phyloP scores from a whole-genome alignment of 2,329 filamentous ascomycete genomes.

The Sporothrix schenckii region DNA sequence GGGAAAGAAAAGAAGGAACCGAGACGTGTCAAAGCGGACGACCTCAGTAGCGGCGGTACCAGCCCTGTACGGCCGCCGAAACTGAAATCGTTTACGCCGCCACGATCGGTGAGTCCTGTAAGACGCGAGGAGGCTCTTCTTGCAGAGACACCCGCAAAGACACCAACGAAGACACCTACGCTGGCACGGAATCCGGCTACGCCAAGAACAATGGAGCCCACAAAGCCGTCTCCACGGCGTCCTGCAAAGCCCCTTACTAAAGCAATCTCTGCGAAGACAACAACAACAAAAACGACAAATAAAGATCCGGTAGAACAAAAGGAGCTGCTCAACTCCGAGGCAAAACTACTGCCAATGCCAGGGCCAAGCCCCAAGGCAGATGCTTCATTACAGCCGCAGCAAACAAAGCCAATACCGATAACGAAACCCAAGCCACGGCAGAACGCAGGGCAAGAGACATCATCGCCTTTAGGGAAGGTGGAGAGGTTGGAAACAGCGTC shows the following conservation, averaged over 20 bases:
- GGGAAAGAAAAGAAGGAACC: neutral
- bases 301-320: neutral
- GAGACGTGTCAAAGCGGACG: neutral
- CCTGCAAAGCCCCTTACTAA: neutral
- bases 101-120: conserved; percentile 40
- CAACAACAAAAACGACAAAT: too few species aligned
- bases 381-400: neutral
- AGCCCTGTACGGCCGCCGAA: conserved; percentile 7
- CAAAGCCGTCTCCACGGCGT: neutral
- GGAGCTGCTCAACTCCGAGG: neutral
- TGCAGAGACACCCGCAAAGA: neutral
- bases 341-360: conserved; percentile 8
- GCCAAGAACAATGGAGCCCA: neutral
- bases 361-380: neutral
- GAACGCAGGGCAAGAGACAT: neutral
- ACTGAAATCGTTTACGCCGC: conserved; percentile 42
- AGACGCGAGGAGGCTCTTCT: neutral
- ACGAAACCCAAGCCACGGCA: neutral
- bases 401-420: neutral
- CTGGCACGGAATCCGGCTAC: neutral
- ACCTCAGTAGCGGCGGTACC: neutral
- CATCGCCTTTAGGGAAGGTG: neutral
- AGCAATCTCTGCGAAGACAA: neutral
- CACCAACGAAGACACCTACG: neutral
- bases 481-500: neutral